Base-by-base conservation (phyloP, 257 asterid species). In the Primulina eburnea region DNA sequence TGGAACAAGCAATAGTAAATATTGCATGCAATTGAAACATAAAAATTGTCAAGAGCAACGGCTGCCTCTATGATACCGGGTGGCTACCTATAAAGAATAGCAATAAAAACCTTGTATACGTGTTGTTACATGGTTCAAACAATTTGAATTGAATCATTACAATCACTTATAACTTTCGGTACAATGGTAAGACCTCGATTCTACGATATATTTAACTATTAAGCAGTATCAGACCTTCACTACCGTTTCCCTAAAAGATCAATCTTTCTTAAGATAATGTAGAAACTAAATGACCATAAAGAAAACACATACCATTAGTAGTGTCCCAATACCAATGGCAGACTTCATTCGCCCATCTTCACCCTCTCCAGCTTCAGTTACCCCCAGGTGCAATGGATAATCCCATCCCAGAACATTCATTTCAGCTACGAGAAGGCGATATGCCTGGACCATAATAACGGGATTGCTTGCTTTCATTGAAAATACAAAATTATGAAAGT, bases 391-490 rank as follows among this genome's bases (percentile, higher is more conserved):
- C 29, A 86, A 83, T 28, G 90, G 90, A 52, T 86, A 86, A 79
- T 86, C 90, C 86, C 99, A 94, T 69, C 97, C 97, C 4, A 84
- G 87, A 80, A 91, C 96, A 70, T 94, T 91, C 99, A 94, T 91
- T 82, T 94, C 99, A 66, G 97, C 97, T 72, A 88, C 97, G 29
- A 94, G 95, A 74, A 94, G 97, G 29, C 99, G 95, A 72, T 94
- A 94, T 14, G 97, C 99, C 67, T 86, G 97, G 69, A 94, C 99
- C 99, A 94, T 94, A 75, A 94, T 74, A 34, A 94, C 99, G 0
- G 99, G 99, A 82, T 91, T 94, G 90, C 99, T 94, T 28, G 99
- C 97, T 88, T 94, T 94, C 99, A 91, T 94, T 64, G 99, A 94
- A 78, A 94, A 94, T 60, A 89, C 97, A 47, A 91, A 94, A 73